phyloP scores from a whole-genome alignment of 345 rosid species.

The Sisymbrium altissimum region DNA sequence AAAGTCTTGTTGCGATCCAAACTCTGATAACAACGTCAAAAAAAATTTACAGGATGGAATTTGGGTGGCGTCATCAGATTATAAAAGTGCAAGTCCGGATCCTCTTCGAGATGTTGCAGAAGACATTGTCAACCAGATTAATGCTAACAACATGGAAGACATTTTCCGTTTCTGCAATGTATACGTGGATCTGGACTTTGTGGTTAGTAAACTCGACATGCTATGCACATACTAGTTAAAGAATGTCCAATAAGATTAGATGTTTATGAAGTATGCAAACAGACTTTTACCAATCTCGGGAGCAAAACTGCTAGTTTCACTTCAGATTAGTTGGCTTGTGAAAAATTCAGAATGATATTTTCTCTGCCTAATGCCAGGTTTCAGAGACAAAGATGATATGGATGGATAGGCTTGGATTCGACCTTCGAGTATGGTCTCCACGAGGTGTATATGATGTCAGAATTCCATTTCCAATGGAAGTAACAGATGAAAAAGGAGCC shows the following conservation, averaged over 20 bases:
- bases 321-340: background rate
- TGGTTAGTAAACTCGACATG: slow-evolving; percentile 43
- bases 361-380: slow-evolving; percentile 43
- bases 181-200: slow-evolving; percentile 74
- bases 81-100: slow-evolving; percentile 68
- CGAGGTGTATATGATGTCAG: slow-evolving; percentile 59
- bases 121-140: slow-evolving; percentile 66
- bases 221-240: background rate
- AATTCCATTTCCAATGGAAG: slow-evolving; percentile 87
- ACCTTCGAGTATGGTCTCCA: slow-evolving; percentile 61
- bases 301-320: background rate
- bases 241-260: background rate
- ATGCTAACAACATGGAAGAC: slow-evolving; percentile 67
- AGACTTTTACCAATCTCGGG: background rate
- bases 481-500: slow-evolving; percentile 77
- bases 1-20: background rate
- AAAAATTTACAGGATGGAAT: slow-evolving; percentile 51
- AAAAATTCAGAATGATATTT: background rate
- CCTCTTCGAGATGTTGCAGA: slow-evolving; percentile 78
- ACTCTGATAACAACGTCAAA: background rate
- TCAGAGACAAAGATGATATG: slow-evolving; percentile 80
- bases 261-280: background rate
- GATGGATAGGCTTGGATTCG: slow-evolving; percentile 88
- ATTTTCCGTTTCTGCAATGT: slow-evolving; percentile 75
- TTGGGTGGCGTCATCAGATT: slow-evolving; percentile 78